Evolutionary conservation across 1,284 basidiomycete species (phyloP).

Genomic region (Trichosporon coremiiforme): DNA sequence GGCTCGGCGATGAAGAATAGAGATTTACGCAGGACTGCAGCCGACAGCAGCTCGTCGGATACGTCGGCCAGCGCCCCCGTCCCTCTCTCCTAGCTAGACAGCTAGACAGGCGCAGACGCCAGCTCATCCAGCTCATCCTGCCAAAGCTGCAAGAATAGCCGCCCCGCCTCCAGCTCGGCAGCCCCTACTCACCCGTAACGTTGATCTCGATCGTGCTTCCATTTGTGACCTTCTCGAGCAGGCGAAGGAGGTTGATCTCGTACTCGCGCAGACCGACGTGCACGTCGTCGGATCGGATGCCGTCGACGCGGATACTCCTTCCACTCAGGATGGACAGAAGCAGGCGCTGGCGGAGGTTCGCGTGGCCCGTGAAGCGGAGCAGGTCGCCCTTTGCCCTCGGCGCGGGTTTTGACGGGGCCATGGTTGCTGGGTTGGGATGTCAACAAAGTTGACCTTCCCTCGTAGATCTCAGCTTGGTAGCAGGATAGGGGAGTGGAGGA

Average conservation of each 20-base stretch:
- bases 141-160: no score
- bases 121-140: no score
- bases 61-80: no score
- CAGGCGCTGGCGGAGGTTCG: slow-evolving; percentile 79
- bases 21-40: no score
- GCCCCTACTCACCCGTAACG: slow-evolving; percentile 70
- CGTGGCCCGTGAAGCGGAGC: slow-evolving; percentile 70
- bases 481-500: neutral
- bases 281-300: slow-evolving; percentile 86
- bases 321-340: slow-evolving; percentile 86
- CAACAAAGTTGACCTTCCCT: neutral
- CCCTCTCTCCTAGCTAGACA: neutral
- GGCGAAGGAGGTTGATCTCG: slow-evolving; percentile 85
- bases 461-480: neutral
- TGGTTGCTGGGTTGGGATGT: slow-evolving; percentile 4
- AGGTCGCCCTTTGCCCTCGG: slow-evolving; percentile 39
- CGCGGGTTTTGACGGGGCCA: slow-evolving; percentile 15
- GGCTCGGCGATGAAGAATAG: no score
- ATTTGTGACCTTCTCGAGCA: slow-evolving; percentile 92
- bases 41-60: no score
- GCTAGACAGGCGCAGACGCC: no score
- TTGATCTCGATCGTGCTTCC: slow-evolving; percentile 95
- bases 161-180: no score
- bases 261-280: slow-evolving; percentile 95
- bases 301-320: slow-evolving; percentile 80